Evolutionary conservation across 2,329 filamentous ascomycete genomes (phyloP), one percentile per base, ranked within the genome.

Genomic region (Xylariales sp.): DNA sequence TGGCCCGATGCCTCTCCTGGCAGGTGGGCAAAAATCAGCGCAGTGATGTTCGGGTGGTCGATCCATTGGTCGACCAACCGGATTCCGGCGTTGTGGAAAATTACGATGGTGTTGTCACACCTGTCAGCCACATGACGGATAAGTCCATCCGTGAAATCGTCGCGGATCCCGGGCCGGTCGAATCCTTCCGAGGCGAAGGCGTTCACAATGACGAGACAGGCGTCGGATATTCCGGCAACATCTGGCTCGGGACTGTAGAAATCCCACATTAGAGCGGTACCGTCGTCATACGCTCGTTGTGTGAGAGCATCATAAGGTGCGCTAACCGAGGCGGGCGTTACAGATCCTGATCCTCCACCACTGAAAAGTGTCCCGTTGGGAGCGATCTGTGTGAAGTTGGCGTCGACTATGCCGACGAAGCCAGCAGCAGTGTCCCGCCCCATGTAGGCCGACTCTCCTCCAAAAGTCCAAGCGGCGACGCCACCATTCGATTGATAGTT

Each of bases 181-280:
- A 85, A 91, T 1, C 90, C 91, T 79, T 97, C 93, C 1, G 91
- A 89, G 0, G 91, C 88, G 78, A 91, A 92, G 7, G 84, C 86
- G 74, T 91, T 91, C 71, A 88, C 86, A 71, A 91, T 87, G 0
- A 91, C 87, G 1, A 91, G 78, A 70, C 93, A 96, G 6, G 93
- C 84, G 73, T 94, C 85, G 1, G 85, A 83, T 3, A 70, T 78
- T 1, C 81, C 75, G 56, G 85, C 80, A 7, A 90, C 84, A 5
- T 78, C 72, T 0, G 89, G 87, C 1, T 81, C 77, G 1, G 76
- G 74, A 0, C 79, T 83, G 16, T 77, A 76, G 68, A 90, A 86
- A 74, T 92, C 89, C 83, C 86, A 89, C 75, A 85, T 86, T 1
- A 91, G 74, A 0, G 83, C 82, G 0, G 87, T 90, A 53, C 81